Conservation (phyloP, 345 rosid species). For the Murraya koenigii region DNA sequence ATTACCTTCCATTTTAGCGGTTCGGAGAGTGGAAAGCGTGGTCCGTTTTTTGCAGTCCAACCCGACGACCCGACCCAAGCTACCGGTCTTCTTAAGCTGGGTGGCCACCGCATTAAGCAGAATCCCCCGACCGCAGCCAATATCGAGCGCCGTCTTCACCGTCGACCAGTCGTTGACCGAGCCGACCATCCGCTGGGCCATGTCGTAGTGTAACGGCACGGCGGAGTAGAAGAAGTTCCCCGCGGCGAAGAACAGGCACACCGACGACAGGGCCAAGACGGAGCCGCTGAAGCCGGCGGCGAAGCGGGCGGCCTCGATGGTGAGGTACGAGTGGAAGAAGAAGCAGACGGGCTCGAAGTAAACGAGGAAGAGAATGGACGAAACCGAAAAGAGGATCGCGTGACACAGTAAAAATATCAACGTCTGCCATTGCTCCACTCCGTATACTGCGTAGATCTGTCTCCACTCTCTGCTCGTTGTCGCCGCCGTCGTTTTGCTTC, state of each 20-base stretch:
- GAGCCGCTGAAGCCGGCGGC: constrained; percentile 78
- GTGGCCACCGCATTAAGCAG: constrained; percentile 87
- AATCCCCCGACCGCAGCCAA: constrained; percentile 95
- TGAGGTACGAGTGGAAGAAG: constrained; percentile 38
- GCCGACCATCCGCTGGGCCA: constrained; percentile 92
- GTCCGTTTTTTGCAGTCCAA: constrained; percentile 71
- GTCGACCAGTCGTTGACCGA: constrained; percentile 83
- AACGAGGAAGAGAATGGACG: constrained; percentile 61
- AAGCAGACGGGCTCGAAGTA: constrained; percentile 64
- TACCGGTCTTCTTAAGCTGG: constrained; percentile 90
- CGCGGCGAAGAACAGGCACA: constrained; percentile 76
- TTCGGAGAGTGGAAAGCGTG: constrained; percentile 85
- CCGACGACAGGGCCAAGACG: constrained; percentile 64
- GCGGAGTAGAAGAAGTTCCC: constrained; percentile 86
- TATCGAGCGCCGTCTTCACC: constrained; percentile 82
- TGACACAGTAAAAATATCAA: constrained; percentile 61
- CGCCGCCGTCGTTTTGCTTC: constrained; percentile 26
- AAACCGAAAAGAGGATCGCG: constrained; percentile 64
- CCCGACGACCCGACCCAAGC: constrained; percentile 95
- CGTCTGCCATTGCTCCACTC: constrained; percentile 89
- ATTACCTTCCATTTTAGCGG: constrained; percentile 84
- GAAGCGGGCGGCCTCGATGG: constrained; percentile 56
- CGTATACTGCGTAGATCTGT: constrained; percentile 94
- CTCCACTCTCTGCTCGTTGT: constrained; percentile 61
- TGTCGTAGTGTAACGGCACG: constrained; percentile 65